Evolutionary conservation across 805 yeast species (phyloP).

Genomic region (Nakazawaea wickerhamii): DNA sequence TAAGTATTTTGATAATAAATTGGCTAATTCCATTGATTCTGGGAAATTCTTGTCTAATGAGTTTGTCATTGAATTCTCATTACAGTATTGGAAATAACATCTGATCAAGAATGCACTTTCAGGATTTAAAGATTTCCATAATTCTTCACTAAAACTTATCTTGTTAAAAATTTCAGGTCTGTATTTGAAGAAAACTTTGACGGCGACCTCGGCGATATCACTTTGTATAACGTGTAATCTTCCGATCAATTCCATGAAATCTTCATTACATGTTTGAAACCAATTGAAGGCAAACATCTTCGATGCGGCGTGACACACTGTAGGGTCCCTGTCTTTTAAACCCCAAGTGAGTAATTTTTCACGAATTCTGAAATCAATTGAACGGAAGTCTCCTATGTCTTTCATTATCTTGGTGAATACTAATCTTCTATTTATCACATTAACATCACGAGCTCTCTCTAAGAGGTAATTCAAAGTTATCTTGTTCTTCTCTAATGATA

Average conservation of each 20-base stretch:
- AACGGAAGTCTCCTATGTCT: conserved; percentile 55
- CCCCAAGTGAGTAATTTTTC: conserved; percentile 80
- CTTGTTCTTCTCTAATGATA: conserved; percentile 56
- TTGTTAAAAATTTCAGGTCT: conserved; percentile 59
- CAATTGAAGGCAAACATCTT: conserved; percentile 67
- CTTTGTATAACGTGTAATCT: conserved; percentile 66
- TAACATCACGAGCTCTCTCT: conserved; percentile 80
- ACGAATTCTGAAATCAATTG: conserved; percentile 47
- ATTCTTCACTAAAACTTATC: conserved; percentile 54
- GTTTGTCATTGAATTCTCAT: conserved; percentile 43
- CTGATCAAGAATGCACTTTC: conserved; percentile 73
- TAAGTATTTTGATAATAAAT: conserved; percentile 50
- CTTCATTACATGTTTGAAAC: conserved; percentile 64
- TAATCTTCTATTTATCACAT: conserved; percentile 63
- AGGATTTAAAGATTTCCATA: conserved; percentile 66
- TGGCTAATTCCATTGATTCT: conserved; percentile 69
- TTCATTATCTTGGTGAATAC: conserved; percentile 66
- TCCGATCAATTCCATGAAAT: conserved; percentile 66
- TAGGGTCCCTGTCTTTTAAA: conserved; percentile 73
- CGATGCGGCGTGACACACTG: conserved; percentile 66
- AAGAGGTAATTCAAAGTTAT: conserved; percentile 53
- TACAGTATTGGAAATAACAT: conserved; percentile 61
- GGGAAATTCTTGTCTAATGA: conserved; percentile 68
- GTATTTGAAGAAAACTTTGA: conserved; percentile 54
- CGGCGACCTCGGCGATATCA: conserved; percentile 59